A percentile compares a stretch with the other conserved stretches of the same genome.
Evolutionary conservation across 345 rosid genomes (phyloP).

Genomic region (Salix exigua): DNA sequence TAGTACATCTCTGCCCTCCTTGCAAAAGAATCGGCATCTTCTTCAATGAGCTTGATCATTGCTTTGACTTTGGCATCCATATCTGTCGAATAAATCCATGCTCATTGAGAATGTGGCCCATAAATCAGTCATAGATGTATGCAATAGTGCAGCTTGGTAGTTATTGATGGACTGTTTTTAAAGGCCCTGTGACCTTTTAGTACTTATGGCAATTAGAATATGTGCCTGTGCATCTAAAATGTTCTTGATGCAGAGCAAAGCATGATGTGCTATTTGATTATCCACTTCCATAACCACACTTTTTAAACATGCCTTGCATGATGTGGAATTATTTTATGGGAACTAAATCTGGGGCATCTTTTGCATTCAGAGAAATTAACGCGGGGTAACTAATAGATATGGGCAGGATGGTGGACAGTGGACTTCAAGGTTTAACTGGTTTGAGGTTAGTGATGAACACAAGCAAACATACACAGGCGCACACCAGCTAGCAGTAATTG

Average conservation of each 20-base stretch:
- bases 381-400: background rate
- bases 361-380: background rate
- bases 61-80: slow-evolving; percentile 78
- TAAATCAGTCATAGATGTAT: background rate
- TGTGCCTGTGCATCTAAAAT: background rate
- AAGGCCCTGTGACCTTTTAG: background rate
- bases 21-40: slow-evolving; percentile 85
- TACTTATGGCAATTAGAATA: background rate
- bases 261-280: background rate
- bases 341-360: no score
- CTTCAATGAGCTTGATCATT: slow-evolving; percentile 79
- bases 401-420: background rate
- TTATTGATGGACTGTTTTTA: background rate
- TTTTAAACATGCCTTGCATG: background rate
- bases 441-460: background rate
- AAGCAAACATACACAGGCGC: background rate
- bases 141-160: background rate
- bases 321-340: no score
- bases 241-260: background rate
- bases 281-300: slow-evolving; percentile 1
- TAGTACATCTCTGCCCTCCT: slow-evolving; percentile 90
- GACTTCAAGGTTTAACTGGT: background rate
- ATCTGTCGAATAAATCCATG: slow-evolving; percentile 34
- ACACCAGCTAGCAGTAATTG: background rate
- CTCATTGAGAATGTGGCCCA: background rate